These are phyloP conservation scores for Juglanconis juglandina DNA, from an alignment of 2,329 filamentous ascomycete species.

Conservation along the genomic window DNA sequence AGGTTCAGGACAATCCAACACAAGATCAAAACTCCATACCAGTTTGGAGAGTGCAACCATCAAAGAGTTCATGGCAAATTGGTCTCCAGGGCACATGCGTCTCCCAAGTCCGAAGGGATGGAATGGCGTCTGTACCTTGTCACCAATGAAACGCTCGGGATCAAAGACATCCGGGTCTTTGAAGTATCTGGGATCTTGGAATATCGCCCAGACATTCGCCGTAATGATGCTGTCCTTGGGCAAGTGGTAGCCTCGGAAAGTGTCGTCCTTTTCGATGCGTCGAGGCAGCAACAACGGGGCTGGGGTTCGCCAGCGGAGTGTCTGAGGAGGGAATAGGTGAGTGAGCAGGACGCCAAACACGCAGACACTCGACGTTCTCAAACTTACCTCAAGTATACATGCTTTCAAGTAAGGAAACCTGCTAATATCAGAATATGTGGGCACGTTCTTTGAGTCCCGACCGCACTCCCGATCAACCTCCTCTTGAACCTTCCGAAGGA, in stretches of 20 bases:
- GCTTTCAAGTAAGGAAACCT: constrained; percentile 1
- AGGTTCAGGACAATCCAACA: background rate
- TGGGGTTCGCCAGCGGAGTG: constrained; percentile 3
- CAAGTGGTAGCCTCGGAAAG: background rate
- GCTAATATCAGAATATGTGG: background rate
- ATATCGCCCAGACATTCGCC: constrained; percentile 1
- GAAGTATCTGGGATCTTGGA: constrained; percentile 23
- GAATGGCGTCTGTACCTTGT: background rate
- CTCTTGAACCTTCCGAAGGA: background rate
- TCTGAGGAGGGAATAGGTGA: background rate
- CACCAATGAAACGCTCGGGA: constrained; percentile 26
- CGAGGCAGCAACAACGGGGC: background rate
- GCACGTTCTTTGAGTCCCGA: background rate
- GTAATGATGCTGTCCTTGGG: background rate
- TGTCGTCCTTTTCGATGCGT: constrained; percentile 4
- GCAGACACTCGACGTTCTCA: background rate
- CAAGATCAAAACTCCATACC: background rate
- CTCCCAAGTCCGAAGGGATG: constrained; percentile 17
- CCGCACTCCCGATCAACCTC: background rate
- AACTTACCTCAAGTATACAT: constrained; percentile 3
- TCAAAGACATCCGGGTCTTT: constrained; percentile 25
- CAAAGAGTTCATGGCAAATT: constrained; percentile 1
- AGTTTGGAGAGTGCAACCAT: constrained; percentile 3
- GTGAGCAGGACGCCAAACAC: no score
- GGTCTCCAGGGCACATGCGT: constrained; percentile 1